Evolutionary conservation across 1,139 yeast genomes (phyloP).

Genomic region (Yamadazyma spencermartinsiae): DNA sequence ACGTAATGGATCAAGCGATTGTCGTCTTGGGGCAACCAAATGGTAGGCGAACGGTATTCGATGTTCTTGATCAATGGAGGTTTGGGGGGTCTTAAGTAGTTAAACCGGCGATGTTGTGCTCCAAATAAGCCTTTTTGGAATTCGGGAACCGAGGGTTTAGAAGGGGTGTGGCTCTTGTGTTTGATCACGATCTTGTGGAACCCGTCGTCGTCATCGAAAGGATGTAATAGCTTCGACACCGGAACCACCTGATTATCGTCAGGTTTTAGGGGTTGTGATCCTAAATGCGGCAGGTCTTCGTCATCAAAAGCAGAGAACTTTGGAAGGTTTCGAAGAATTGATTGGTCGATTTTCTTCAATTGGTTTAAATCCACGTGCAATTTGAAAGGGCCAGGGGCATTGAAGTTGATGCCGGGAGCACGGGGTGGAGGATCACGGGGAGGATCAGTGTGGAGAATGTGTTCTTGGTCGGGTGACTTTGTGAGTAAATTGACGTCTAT

Average conservation of each 20-base stretch:
- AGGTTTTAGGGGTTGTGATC: conserved; percentile 26
- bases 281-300: conserved; percentile 19
- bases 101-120: conserved; percentile 60
- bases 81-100: conserved; percentile 73
- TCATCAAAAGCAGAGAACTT: conserved; percentile 52
- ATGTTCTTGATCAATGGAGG: conserved; percentile 83
- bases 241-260: conserved; percentile 22
- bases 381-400: conserved; percentile 39
- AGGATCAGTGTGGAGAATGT: not conserved
- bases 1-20: conserved; percentile 75
- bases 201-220: conserved; percentile 60
- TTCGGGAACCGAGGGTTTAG: conserved; percentile 29
- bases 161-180: conserved; percentile 31
- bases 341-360: conserved; percentile 53
- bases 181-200: conserved; percentile 64
- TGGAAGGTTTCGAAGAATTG: conserved; percentile 56
- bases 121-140: conserved; percentile 62
- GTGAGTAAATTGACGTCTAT: conserved; percentile 16
- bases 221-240: conserved; percentile 62
- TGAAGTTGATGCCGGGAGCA: no score
- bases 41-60: conserved; percentile 83
- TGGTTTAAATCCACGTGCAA: conserved; percentile 52
- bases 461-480: conserved; percentile 9
- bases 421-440: no score
- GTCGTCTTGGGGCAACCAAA: conserved; percentile 96